Evolutionary conservation across 495 filamentous ascomycete species (phyloP), one percentile per base, ranked within the genome.

Genomic region (Hyaloscypha finlandica): DNA sequence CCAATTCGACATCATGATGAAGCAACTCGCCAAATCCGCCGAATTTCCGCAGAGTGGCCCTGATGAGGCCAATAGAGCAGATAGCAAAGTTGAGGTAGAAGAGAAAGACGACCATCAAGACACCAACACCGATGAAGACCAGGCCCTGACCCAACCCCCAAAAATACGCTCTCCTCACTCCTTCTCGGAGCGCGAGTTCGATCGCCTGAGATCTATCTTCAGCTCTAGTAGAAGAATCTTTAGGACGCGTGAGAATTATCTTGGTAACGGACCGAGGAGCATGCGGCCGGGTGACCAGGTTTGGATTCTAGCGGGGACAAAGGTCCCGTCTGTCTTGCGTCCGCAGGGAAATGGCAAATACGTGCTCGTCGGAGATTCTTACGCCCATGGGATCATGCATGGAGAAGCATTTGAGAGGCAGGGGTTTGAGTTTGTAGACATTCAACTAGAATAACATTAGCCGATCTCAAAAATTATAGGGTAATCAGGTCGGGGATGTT

Each of bases 361-460:
- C 29, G 31, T 32, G 57, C 31, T 60, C 16, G 57, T 60, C 14
- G 57, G 57, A 60, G 29, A 60, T 22, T 35, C 8, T 32, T 60
- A 60, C 19, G 32, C n/a, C 57, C 57, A 60, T 60, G 57, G 57
- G 57, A 60, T 60, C 29, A 60, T 60, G 57, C 29, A 60, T 60
- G 57, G 57, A 37, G 57, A 60, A 30, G 57, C 32, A 37, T 60
- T 60, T 31, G 9, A 56, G 53, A 56, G 29, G 53, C 42, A 29
- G 29, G 29, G 53, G 53, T 56, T 56, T 25, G 53, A 56, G 22
- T 48, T 48, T 48, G 42, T 48, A 3, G 16, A 48, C 16, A 48
- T 48, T 48, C 42, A 48, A 3, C 42, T 48, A 48, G 42, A 48
- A 48, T 14, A 48, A 48, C 16, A 37, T 8, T 3, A 16, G 42